phyloP scores from a whole-genome alignment of 2,329 filamentous ascomycete genomes.

The Cytospora chrysosperma region DNA sequence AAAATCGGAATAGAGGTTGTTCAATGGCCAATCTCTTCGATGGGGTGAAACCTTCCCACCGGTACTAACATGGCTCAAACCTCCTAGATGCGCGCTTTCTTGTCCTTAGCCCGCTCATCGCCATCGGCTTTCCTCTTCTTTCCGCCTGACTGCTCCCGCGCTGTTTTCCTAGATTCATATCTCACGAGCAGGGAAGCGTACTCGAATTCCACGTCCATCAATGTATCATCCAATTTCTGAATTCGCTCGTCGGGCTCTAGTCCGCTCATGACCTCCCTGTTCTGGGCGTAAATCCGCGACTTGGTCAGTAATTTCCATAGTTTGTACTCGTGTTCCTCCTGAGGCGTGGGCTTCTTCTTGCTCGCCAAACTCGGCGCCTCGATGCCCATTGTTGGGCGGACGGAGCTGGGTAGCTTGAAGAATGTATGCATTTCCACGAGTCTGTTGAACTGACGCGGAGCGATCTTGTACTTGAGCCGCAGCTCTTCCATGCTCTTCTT shows the following conservation, averaged over 20 bases:
- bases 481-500: conserved; percentile 53
- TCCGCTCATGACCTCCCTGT: conserved; percentile 68
- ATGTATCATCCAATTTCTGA: conserved; percentile 68
- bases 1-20: not conserved
- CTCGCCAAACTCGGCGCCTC: conserved; percentile 39
- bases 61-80: not conserved
- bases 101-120: conserved; percentile 34
- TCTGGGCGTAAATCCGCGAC: conserved; percentile 72
- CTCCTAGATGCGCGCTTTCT: conserved; percentile 45
- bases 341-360: conserved; percentile 44
- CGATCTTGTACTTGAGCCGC: conserved; percentile 67
- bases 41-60: not conserved
- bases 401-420: conserved; percentile 54
- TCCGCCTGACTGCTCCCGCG: conserved; percentile 29
- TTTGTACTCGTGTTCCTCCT: conserved; percentile 61
- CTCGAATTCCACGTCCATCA: conserved; percentile 67
- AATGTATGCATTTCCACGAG: conserved; percentile 75
- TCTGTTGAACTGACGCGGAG: conserved; percentile 71
- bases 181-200: conserved; percentile 64
- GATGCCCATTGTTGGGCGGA: conserved; percentile 50
- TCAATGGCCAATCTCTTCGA: not conserved
- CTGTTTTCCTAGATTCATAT: conserved; percentile 39
- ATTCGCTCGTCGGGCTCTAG: conserved; percentile 67
- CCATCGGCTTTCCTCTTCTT: conserved; percentile 46
- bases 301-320: conserved; percentile 77